Evolutionary conservation across 1,284 basidiomycete species (phyloP).

Genomic region (Meira nashicola): DNA sequence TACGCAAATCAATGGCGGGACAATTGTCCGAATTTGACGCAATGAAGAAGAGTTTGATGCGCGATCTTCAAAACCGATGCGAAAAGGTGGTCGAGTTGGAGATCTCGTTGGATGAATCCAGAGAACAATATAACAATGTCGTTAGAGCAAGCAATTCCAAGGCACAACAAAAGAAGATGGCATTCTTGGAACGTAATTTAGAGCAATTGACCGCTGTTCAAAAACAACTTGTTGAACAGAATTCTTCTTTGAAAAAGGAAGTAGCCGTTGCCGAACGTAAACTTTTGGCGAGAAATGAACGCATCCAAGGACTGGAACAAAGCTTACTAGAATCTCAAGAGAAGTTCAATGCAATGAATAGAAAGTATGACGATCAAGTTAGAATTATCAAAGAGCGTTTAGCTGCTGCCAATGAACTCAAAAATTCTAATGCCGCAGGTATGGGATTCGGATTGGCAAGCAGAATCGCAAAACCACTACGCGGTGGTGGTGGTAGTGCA

Average conservation of each 20-base stretch:
- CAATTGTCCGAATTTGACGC: slow-evolving; percentile 97
- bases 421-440: background rate
- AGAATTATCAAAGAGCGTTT: slow-evolving; percentile 85
- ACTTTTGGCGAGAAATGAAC: slow-evolving; percentile 88
- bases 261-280: slow-evolving; percentile 94
- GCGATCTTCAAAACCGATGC: slow-evolving; percentile 96
- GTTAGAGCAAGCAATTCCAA: slow-evolving; percentile 96
- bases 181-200: slow-evolving; percentile 92
- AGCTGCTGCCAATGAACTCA: slow-evolving; percentile 79
- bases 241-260: slow-evolving; percentile 94
- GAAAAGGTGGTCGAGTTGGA: slow-evolving; percentile 99
- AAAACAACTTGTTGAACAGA: slow-evolving; percentile 99
- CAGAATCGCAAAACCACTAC: slow-evolving; percentile 17
- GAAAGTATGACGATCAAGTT: slow-evolving; percentile 89
- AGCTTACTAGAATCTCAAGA: slow-evolving; percentile 89
- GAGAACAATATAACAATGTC: slow-evolving; percentile 98
- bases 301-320: slow-evolving; percentile 75
- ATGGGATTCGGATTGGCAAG: slow-evolving; percentile 12
- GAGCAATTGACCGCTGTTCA: slow-evolving; percentile 93
- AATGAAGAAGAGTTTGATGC: slow-evolving; percentile 97
- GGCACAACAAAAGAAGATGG: slow-evolving; percentile 99
- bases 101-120: slow-evolving; percentile 96
- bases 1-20: slow-evolving; percentile 90
- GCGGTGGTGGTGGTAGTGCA: slow-evolving; percentile 13
- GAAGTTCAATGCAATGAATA: slow-evolving; percentile 80